Evolutionary conservation across 257 asterid species (phyloP).

Genomic region (Solanum sitiens): DNA sequence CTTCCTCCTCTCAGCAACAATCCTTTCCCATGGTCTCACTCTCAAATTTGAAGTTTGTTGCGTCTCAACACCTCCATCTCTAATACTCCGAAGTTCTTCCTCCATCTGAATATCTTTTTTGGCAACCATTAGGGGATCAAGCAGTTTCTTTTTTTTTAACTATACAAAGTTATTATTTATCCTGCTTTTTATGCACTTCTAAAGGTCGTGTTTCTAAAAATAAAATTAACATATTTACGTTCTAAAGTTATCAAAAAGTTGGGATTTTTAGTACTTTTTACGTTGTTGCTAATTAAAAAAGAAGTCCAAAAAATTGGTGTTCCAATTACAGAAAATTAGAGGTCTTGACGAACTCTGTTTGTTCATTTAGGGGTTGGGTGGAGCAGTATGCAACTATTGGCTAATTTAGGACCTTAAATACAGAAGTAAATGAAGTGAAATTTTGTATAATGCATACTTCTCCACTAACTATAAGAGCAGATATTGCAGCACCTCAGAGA

Average conservation of each 20-base stretch:
- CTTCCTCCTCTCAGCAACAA: neutral
- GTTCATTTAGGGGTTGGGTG: neutral
- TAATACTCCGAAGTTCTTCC: neutral
- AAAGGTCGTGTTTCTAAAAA: neutral
- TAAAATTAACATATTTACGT: neutral
- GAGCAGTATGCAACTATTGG: neutral
- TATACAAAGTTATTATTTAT: neutral
- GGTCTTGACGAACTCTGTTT: neutral
- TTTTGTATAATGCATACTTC: neutral
- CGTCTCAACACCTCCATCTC: neutral
- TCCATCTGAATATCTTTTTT: neutral
- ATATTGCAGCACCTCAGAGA: neutral
- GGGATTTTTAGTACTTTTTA: neutral
- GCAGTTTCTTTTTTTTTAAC: neutral
- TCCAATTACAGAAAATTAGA: neutral
- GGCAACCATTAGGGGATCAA: neutral
- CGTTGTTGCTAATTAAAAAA: neutral
- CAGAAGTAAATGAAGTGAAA: neutral
- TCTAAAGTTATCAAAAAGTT: neutral
- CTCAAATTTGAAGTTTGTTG: neutral
- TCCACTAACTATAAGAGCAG: neutral
- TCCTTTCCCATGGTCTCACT: neutral
- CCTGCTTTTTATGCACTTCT: neutral
- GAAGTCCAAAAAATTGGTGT: neutral
- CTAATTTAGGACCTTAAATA: neutral